A percentile compares a stretch with the other conserved stretches of the same genome.
Conservation (phyloP, 2,329 filamentous ascomycete genomes). For the Pseudohalonectria lignicola region DNA sequence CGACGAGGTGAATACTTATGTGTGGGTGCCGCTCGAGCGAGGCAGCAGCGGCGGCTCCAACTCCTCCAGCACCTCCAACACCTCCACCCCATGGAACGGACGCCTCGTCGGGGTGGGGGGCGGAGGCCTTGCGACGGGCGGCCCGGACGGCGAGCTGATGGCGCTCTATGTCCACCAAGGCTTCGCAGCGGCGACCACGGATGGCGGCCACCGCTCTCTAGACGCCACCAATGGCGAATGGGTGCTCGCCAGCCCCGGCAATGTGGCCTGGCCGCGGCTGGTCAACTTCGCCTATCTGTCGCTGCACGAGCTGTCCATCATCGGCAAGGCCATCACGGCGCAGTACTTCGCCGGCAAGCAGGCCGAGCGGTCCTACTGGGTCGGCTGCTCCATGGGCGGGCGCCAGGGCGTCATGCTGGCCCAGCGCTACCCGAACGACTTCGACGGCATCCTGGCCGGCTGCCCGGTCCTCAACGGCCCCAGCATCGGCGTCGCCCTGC, state of each 20-base stretch:
- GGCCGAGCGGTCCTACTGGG: slow-evolving; percentile 37
- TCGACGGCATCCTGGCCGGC: slow-evolving; percentile 40
- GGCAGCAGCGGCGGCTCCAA: slow-evolving; percentile 2
- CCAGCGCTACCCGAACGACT: slow-evolving; percentile 39
- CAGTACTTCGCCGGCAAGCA: slow-evolving; percentile 31
- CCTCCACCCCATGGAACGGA: slow-evolving; percentile 16
- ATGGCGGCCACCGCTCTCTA: slow-evolving; percentile 11
- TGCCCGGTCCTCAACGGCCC: slow-evolving; percentile 24
- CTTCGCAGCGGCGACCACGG: slow-evolving; percentile 17
- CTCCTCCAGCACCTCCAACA: no score
- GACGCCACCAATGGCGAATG: background rate
- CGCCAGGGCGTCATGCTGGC: slow-evolving; percentile 40
- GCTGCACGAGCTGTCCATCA: slow-evolving; percentile 32
- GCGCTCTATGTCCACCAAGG: slow-evolving; percentile 2
- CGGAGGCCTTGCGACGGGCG: slow-evolving; percentile 15
- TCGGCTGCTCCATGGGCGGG: slow-evolving; percentile 44
- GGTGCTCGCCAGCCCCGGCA: slow-evolving; percentile 4
- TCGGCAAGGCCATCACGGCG: slow-evolving; percentile 34
- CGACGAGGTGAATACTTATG: slow-evolving; percentile 19
- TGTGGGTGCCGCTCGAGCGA: slow-evolving; percentile 18
- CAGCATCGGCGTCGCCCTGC: slow-evolving; percentile 17
- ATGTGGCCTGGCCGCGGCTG: slow-evolving; percentile 11
- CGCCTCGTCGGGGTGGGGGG: slow-evolving; percentile 23
- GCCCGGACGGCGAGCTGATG: background rate
- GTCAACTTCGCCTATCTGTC: slow-evolving; percentile 21